These are phyloP conservation scores for Lactarius evosmus DNA, from an alignment of 768 basidiomycete species.

Conservation along the genomic window DNA sequence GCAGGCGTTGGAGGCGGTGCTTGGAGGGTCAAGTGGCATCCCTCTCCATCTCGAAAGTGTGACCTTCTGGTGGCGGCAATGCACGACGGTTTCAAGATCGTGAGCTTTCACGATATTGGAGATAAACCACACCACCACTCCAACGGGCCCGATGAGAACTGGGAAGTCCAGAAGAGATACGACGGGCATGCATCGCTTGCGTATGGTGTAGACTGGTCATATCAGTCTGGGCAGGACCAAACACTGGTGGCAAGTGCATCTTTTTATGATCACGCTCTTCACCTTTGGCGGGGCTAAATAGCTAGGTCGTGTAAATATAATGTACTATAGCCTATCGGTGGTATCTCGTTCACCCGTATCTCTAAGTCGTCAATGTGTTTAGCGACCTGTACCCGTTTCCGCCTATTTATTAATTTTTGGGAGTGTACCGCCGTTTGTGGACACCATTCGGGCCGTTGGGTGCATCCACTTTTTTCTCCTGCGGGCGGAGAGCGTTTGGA, in stretches of 20 bases:
- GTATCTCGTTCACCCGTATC: constrained; percentile 11
- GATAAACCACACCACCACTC: constrained; percentile 12
- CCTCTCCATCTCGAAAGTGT: constrained; percentile 54
- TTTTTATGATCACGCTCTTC: constrained; percentile 88
- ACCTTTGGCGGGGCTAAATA: constrained; percentile 69
- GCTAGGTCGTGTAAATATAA: neutral
- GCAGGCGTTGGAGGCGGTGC: constrained; percentile 84
- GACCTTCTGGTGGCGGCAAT: constrained; percentile 94
- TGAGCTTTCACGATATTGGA: constrained; percentile 43
- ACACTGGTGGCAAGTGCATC: constrained; percentile 84
- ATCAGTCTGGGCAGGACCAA: constrained; percentile 34
- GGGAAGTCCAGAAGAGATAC: constrained; percentile 54
- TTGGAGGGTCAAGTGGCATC: constrained; percentile 98
- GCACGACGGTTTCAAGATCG: constrained; percentile 94
- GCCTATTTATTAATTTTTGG: neutral
- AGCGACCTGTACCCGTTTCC: neutral
- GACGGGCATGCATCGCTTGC: constrained; percentile 80
- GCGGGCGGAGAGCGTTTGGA: constrained; percentile 51
- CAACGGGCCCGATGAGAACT: constrained; percentile 17
- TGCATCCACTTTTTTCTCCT: constrained; percentile 5
- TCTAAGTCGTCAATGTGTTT: neutral
- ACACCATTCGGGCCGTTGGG: constrained; percentile 27
- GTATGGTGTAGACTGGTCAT: constrained; percentile 92
- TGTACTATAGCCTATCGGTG: neutral
- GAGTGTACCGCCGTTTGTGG: constrained; percentile 16